Evolutionary conservation across 129 eudicot genomes (phyloP), one percentile per base, ranked within the genome.

Genomic region (Apium graveolens): DNA sequence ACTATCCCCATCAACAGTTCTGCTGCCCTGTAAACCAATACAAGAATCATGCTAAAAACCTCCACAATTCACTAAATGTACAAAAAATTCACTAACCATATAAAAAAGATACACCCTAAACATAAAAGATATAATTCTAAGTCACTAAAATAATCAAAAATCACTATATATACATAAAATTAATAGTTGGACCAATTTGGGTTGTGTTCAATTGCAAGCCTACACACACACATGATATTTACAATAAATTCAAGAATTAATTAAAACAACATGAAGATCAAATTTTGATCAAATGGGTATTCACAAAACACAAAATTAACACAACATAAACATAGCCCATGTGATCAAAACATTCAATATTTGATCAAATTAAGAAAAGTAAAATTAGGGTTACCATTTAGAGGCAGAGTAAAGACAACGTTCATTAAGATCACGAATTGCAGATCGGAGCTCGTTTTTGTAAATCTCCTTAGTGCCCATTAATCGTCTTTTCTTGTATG

Each of bases 391-490:
- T 73, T 12, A 96, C 99, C 99, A 96, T 89, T 87, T 96, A 81
- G 97, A 82, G 43, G 99, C 97, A 70, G 97, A 87, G 80, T 86
- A 86, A 72, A 96, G 92, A 79, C 99, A 89, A 37, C 99, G 99
- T 76, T 90, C 96, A 46, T 84, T 81, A 77, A 96, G 97, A 66
- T 92, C 96, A 74, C 93, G 99, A 82, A 92, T 85, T 75, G 97
- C 95, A 62, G 87, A 53, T 49, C 99, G 91, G 76, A 96, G 99
- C 84, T 96, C 99, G 82, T 82, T 83, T 79, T 96, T 80, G 92
- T 97, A 96, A 63, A 68, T 86, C 76, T 92, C 97, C 74, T 87
- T 96, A 29, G 89, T 60, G 37, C 87, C 70, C 70, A 65, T 91
- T 93, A 92, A 65, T 31, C 5, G 3, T 60, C n/a, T 26, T 57